phyloP scores from a whole-genome alignment of 768 basidiomycete species.

The Cystobasidium onofrii region DNA sequence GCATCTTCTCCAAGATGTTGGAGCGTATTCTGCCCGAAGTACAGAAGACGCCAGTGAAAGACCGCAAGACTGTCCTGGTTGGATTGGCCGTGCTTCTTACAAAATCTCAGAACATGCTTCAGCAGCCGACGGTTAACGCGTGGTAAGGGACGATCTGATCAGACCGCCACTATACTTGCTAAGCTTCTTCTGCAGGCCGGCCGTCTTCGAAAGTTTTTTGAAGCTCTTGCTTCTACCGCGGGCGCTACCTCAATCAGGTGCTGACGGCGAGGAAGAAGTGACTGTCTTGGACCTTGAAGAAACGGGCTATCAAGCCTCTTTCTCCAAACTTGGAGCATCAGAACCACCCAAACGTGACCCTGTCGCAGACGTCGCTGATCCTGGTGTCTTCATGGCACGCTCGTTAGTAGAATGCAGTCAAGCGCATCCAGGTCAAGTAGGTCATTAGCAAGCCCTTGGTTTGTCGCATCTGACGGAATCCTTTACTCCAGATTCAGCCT shows the following conservation, averaged over 20 bases:
- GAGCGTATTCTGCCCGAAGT: conserved; percentile 69
- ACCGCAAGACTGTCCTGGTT: conserved; percentile 73
- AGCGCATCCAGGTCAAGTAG: conserved; percentile 37
- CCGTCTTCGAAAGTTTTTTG: conserved; percentile 60
- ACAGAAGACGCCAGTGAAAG: conserved; percentile 68
- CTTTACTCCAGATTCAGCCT: conserved; percentile 24
- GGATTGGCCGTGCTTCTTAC: conserved; percentile 73
- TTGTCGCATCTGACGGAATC: background rate
- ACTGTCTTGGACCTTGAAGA: conserved; percentile 78
- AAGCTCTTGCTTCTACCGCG: conserved; percentile 72
- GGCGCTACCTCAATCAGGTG: conserved; percentile 51
- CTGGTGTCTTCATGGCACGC: conserved; percentile 40
- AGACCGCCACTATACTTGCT: background rate
- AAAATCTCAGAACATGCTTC: conserved; percentile 62
- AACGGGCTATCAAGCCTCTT: conserved; percentile 87
- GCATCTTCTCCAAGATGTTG: conserved; percentile 72
- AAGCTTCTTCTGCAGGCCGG: conserved; percentile 54
- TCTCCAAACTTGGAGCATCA: conserved; percentile 79
- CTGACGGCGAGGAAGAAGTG: conserved; percentile 46
- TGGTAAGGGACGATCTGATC: conserved; percentile 51
- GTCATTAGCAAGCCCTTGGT: background rate
- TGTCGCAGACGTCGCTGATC: conserved; percentile 46
- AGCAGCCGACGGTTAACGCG: conserved; percentile 55
- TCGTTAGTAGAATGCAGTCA: conserved; percentile 29
- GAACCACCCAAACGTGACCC: conserved; percentile 54